Percentiles rank a stretch among this genome's conserved stretches.
Conservation (phyloP, 192 early-diverging fungal genomes). For the Ambispora gerdemannii region DNA sequence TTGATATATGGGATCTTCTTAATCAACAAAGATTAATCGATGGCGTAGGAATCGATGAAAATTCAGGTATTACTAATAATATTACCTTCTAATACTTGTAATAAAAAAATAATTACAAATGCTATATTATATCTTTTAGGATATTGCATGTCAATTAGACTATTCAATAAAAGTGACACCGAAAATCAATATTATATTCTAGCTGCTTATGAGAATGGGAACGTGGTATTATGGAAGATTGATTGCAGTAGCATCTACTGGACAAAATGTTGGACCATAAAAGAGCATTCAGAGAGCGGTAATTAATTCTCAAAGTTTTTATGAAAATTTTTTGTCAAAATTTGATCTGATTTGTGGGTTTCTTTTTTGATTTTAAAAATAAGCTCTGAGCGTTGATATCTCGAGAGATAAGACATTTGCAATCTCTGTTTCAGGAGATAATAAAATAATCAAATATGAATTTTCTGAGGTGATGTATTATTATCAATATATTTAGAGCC, state of each 20-base stretch:
- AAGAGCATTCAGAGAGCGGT: constrained; percentile 40
- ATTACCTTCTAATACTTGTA: not conserved
- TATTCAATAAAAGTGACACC: not conserved
- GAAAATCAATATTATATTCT: constrained; percentile 30
- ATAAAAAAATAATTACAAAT: not conserved
- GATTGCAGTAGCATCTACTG: not conserved
- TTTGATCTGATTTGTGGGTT: not conserved
- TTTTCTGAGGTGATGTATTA: constrained; percentile 9
- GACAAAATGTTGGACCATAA: constrained; percentile 27
- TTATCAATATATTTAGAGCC: not conserved
- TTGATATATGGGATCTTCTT: constrained; percentile 17
- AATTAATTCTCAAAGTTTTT: not conserved
- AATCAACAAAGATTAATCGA: constrained; percentile 4
- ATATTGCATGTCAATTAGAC: constrained; percentile 24
- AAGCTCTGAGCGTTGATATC: constrained; percentile 36
- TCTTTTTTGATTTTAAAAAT: not conserved
- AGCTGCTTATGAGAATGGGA: constrained; percentile 39
- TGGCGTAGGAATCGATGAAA: constrained; percentile 3
- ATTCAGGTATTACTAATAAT: not conserved
- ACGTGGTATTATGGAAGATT: constrained; percentile 31
- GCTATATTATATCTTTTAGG: not conserved
- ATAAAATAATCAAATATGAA: constrained; percentile 37
- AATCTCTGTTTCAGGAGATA: constrained; percentile 38
- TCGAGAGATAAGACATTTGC: constrained; percentile 35
- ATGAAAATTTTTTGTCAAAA: not conserved